phyloP scores from a whole-genome alignment of 2,329 filamentous ascomycete genomes.

The Arthrobotrys sphaeroides region DNA sequence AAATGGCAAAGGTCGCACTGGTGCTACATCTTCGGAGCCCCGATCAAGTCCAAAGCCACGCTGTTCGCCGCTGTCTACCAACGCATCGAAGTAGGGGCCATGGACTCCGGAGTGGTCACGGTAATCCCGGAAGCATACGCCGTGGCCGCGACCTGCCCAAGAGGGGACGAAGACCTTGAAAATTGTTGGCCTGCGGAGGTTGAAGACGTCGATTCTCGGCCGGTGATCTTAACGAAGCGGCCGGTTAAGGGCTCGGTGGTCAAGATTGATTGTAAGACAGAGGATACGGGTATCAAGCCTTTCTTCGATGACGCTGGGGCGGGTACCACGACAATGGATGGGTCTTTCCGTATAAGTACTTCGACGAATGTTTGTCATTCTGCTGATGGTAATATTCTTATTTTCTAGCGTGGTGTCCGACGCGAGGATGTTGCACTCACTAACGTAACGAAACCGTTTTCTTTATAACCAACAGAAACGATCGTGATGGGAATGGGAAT shows the following conservation, averaged over 20 bases:
- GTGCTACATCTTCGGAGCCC: constrained; percentile 10
- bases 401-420: background rate
- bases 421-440: background rate
- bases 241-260: constrained; percentile 29
- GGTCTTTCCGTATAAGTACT: constrained; percentile 22
- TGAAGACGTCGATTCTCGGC: constrained; percentile 7
- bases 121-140: constrained; percentile 15
- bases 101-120: background rate
- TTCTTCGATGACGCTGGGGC: constrained; percentile 14
- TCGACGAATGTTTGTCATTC: background rate
- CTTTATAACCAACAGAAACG: background rate
- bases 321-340: constrained; percentile 16
- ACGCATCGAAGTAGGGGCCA: background rate
- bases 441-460: too few relatives aligned
- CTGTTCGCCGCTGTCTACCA: constrained; percentile 6
- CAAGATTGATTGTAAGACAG: background rate
- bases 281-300: background rate
- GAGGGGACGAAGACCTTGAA: background rate
- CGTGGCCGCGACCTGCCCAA: background rate
- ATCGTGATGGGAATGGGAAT: constrained; percentile 27
- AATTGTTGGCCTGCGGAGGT: background rate
- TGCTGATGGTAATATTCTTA: constrained; percentile 1
- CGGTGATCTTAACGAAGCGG: constrained; percentile 19
- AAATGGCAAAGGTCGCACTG: background rate
- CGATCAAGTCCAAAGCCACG: background rate